Evolutionary conservation across 1,139 yeast species (phyloP), one percentile per base, ranked within the genome.

Genomic region (Yamadazyma conglobata): DNA sequence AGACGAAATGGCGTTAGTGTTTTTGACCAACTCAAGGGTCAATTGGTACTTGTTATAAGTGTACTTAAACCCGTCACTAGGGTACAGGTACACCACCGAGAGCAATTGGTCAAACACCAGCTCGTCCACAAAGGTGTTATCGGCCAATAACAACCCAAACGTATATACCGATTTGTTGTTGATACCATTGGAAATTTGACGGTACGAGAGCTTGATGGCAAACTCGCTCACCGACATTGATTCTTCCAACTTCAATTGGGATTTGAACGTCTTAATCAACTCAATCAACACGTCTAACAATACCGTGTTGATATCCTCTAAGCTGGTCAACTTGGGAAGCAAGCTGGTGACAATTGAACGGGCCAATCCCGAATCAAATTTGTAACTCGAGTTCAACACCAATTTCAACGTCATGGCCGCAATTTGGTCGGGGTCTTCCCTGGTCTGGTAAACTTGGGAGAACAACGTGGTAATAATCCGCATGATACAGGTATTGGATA

Each of bases 271-370:
- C 36, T 68, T 69, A 28, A 80, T 57, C 24, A 82, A 48, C 43
- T 81, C 88, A 17, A 71, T 65, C 29, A 82, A 55, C 5, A 81
- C 69, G 47, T 84, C 94, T 43, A 82, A 69, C 22, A 72, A 11
- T 9, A 18, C 16, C 10, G 27, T 15, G 13, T 25, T 15, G 6
- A 23, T 23, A 3, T 15, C 9, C n/a, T 18, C 14, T 11, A 18
- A 7, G 5, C 11, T 6, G 15, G 13, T 17, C 31, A 13, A 53
- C 34, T 22, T 40, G 35, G 10, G 60, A 16, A 55, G 26, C 9
- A 58, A 33, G 15, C 38, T 37, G 27, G 47, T 49, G 24, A 55
- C 41, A 13, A 62, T 46, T 4, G 47, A 28, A 30, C 63, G 44
- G 12, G 58, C 39, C 19, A 52, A 39, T 10, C 39, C 33, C 17